phyloP scores from a whole-genome alignment of 2,329 filamentous ascomycete genomes.

The Penicillium sp. region DNA sequence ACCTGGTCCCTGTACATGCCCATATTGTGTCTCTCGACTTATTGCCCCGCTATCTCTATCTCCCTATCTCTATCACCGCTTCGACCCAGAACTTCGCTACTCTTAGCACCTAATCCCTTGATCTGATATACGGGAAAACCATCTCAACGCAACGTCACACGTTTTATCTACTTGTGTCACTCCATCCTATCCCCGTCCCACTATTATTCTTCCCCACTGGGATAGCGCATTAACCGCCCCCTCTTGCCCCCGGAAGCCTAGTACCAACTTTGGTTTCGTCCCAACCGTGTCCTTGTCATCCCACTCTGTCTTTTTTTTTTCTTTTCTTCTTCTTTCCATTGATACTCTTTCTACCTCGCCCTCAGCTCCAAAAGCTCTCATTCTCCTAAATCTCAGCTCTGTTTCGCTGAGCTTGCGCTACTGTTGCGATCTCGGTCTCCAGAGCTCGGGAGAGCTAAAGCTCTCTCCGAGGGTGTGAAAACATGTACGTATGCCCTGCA shows the following conservation, averaged over 20 bases:
- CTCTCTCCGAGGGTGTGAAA: slow-evolving; percentile 10
- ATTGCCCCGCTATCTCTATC: neutral
- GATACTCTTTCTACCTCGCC: neutral
- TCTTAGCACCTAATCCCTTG: neutral
- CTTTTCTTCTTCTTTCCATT: neutral
- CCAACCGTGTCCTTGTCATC: slow-evolving; percentile 2
- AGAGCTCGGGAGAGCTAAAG: slow-evolving; percentile 16
- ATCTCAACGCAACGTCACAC: slow-evolving; percentile 9
- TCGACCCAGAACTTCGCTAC: neutral
- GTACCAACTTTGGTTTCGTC: neutral
- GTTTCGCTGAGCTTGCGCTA: slow-evolving; percentile 2
- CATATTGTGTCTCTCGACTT: neutral
- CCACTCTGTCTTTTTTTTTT: neutral
- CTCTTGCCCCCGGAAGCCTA: slow-evolving; percentile 12
- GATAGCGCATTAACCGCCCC: slow-evolving; percentile 12
- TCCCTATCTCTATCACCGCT: slow-evolving; percentile 1
- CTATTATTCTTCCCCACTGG: slow-evolving; percentile 20
- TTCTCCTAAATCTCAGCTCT: neutral
- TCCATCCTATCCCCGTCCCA: slow-evolving; percentile 16
- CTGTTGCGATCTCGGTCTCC: neutral
- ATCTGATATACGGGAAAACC: neutral
- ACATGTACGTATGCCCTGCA: slow-evolving; percentile 1
- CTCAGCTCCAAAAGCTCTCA: neutral
- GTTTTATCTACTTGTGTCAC: slow-evolving; percentile 17
- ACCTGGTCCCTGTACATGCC: slow-evolving; percentile 3